Evolutionary conservation across 345 rosid genomes (phyloP).

Genomic region (Pelargonium nanum): DNA sequence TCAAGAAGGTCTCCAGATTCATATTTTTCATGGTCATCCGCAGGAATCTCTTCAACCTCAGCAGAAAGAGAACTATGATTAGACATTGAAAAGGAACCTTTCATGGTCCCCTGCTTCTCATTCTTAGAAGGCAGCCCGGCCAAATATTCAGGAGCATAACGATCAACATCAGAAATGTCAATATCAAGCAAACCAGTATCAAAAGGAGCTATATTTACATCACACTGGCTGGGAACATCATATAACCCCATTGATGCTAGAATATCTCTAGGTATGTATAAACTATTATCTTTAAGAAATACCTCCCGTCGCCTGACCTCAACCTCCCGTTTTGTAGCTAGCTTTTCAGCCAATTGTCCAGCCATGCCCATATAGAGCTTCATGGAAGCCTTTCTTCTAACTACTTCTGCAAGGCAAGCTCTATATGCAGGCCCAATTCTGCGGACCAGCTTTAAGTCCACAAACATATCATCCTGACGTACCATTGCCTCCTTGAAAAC

Average conservation of each 20-base stretch:
- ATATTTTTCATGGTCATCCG: slow-evolving; percentile 36
- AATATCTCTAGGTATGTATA: slow-evolving; percentile 64
- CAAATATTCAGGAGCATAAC: slow-evolving; percentile 80
- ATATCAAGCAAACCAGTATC: slow-evolving; percentile 70
- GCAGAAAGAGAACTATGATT: slow-evolving; percentile 53
- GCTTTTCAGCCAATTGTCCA: slow-evolving; percentile 91
- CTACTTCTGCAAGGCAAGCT: slow-evolving; percentile 92
- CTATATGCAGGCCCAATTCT: slow-evolving; percentile 90
- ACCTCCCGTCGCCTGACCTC: slow-evolving; percentile 90
- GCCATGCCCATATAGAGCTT: slow-evolving; percentile 99
- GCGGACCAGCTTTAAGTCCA: slow-evolving; percentile 57
- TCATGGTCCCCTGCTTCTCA: slow-evolving; percentile 43
- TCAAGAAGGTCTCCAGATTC: slow-evolving; percentile 45
- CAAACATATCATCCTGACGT: slow-evolving; percentile 63
- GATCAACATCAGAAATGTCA: slow-evolving; percentile 63
- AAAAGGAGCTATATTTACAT: slow-evolving; percentile 80
- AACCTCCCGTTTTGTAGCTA: slow-evolving; percentile 74
- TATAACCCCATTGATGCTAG: slow-evolving; percentile 75
- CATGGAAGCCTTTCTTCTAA: slow-evolving; percentile 86
- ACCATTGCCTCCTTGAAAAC: slow-evolving; percentile 91
- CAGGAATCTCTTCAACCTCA: slow-evolving; percentile 41
- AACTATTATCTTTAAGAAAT: slow-evolving; percentile 58
- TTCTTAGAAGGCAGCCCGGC: slow-evolving; percentile 37
- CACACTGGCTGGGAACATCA: slow-evolving; percentile 87
- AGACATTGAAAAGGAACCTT: slow-evolving; percentile 51